Evolutionary conservation across 2,329 filamentous ascomycete species (phyloP).

Genomic region (Microsporum canis): DNA sequence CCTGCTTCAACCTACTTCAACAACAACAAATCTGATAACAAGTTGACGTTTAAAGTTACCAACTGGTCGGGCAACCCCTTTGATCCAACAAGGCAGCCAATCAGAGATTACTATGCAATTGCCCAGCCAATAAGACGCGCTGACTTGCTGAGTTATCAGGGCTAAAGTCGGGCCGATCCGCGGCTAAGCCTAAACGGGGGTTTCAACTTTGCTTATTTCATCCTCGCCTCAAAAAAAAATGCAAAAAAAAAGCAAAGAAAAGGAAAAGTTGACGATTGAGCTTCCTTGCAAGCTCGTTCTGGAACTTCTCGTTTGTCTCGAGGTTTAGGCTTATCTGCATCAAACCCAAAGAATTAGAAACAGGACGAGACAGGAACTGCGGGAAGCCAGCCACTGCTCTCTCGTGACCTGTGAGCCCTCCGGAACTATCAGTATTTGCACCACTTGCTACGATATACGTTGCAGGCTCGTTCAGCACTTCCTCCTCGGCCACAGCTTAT

Average conservation of each 20-base stretch:
- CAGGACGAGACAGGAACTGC: background rate
- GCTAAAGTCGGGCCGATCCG: slow-evolving; percentile 2
- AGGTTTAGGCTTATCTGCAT: background rate
- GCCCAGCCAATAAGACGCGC: background rate
- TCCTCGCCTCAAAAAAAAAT: background rate
- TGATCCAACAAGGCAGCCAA: background rate
- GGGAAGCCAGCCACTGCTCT: background rate
- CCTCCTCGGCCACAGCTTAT: background rate
- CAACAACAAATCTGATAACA: background rate
- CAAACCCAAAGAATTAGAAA: slow-evolving; percentile 3
- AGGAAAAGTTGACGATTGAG: background rate
- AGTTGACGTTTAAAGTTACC: slow-evolving; percentile 1
- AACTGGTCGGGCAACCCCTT: background rate
- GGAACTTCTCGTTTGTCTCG: background rate
- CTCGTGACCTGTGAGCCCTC: background rate
- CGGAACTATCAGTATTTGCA: background rate
- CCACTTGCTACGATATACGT: background rate
- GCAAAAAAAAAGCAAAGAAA: background rate
- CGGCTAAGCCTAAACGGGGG: background rate
- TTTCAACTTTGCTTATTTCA: background rate
- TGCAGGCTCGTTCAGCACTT: background rate
- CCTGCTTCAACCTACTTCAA: background rate
- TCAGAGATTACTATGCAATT: background rate
- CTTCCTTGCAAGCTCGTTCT: background rate
- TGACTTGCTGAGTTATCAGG: background rate